A percentile compares a stretch with the other conserved stretches of the same genome.
Conservation (phyloP, 2,329 filamentous ascomycete genomes). For the Neurospora crassa region DNA sequence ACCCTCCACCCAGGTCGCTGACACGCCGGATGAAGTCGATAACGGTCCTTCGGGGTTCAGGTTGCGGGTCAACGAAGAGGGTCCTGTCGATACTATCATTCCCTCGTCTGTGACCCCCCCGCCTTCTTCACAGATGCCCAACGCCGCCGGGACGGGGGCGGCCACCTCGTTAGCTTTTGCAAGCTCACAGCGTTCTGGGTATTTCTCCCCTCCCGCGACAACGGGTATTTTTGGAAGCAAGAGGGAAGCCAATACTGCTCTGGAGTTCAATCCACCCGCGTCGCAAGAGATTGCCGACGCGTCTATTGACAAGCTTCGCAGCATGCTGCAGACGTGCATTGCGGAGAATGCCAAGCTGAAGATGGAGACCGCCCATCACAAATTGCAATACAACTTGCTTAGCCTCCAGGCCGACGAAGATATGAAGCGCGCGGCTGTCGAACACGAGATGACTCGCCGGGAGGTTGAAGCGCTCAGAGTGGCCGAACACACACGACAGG, state of each 20-base stretch:
- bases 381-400: constrained; percentile 78
- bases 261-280: constrained; percentile 38
- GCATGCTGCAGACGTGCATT: constrained; percentile 44
- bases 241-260: constrained; percentile 17
- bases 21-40: constrained; percentile 32
- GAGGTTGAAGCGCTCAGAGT: constrained; percentile 78
- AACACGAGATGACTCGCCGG: constrained; percentile 81
- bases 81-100: constrained; percentile 35
- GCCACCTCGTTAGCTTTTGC: constrained; percentile 23
- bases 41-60: constrained; percentile 38
- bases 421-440: constrained; percentile 77
- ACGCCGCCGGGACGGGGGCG: constrained; percentile 18
- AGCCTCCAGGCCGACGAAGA: constrained; percentile 77
- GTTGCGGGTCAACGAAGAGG: constrained; percentile 40
- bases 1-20: constrained; percentile 47
- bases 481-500: constrained; percentile 59
- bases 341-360: constrained; percentile 53
- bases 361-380: constrained; percentile 81
- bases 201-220: constrained; percentile 42
- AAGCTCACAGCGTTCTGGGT: constrained; percentile 35
- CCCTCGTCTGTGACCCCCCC: constrained; percentile 50
- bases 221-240: constrained; percentile 31
- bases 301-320: constrained; percentile 44
- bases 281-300: constrained; percentile 42
- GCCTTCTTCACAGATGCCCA: constrained; percentile 41